These are phyloP conservation scores for Fusarium bactridioides DNA, from an alignment of 2,329 filamentous ascomycete genomes.

Conservation along the genomic window DNA sequence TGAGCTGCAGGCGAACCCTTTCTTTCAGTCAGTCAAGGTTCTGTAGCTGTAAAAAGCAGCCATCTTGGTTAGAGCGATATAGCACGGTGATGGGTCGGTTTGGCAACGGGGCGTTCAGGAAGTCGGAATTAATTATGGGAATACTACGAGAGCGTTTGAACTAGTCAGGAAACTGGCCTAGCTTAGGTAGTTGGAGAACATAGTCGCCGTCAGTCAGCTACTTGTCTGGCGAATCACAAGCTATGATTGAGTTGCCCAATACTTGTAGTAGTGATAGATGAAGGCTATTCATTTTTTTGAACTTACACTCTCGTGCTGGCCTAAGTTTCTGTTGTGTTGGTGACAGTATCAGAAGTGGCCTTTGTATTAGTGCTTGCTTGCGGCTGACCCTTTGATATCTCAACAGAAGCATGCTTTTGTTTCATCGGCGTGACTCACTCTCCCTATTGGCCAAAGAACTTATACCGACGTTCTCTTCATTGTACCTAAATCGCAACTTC, in stretches of 20 bases:
- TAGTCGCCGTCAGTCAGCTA: neutral
- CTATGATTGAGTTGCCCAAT: neutral
- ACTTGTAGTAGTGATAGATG: neutral
- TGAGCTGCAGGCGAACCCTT: slow-evolving; percentile 69
- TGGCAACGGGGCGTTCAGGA: slow-evolving; percentile 18
- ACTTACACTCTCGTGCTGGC: neutral
- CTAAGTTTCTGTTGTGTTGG: neutral
- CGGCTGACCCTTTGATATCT: neutral
- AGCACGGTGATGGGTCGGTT: neutral
- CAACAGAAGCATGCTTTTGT: neutral
- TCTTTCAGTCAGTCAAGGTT: slow-evolving; percentile 72
- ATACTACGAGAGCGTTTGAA: slow-evolving; percentile 8
- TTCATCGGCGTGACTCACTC: slow-evolving; percentile 24
- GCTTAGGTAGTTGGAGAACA: neutral
- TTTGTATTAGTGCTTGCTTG: neutral
- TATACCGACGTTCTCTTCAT: neutral
- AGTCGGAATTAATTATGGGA: slow-evolving; percentile 5
- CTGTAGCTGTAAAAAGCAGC: slow-evolving; percentile 47
- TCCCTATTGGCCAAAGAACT: neutral
- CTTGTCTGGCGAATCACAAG: slow-evolving; percentile 9
- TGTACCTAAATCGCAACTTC: neutral
- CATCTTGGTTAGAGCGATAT: neutral
- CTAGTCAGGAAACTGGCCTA: neutral
- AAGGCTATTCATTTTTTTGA: neutral
- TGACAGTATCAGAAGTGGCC: neutral